phyloP scores from a whole-genome alignment of 495 filamentous ascomycete species.

The Penicillium pancosmium region DNA sequence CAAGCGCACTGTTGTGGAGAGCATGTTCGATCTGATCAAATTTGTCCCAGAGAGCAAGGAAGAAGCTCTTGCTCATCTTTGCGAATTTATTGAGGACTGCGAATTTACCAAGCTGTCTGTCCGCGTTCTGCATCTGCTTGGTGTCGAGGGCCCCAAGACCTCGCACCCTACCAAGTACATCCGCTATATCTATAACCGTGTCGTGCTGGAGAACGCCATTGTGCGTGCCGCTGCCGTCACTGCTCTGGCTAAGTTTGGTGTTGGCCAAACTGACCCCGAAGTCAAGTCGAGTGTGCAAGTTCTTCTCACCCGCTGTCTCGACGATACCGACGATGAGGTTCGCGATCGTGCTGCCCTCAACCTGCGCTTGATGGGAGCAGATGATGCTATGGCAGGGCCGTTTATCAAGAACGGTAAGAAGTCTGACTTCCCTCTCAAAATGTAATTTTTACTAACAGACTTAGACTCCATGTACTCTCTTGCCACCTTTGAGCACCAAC shows the following conservation, averaged over 20 bases:
- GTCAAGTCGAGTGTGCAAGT: conserved; percentile 95
- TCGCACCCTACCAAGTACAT: conserved; percentile 97
- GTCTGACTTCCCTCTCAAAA: neutral
- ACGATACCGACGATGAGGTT: conserved; percentile 98
- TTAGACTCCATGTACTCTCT: conserved; percentile 78
- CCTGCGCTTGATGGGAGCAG: conserved; percentile 80
- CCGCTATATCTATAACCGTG: conserved; percentile 98
- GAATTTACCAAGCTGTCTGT: conserved; percentile 99
- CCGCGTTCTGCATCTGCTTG: conserved; percentile 89
- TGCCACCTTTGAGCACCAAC: conserved; percentile 94
- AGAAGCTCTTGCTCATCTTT: conserved; percentile 93
- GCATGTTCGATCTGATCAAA: conserved; percentile 99
- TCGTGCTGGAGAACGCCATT: conserved; percentile 95
- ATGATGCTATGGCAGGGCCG: conserved; percentile 78
- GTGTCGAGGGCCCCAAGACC: conserved; percentile 93
- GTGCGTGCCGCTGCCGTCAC: conserved; percentile 95
- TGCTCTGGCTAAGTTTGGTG: conserved; percentile 94
- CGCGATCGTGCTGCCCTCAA: conserved; percentile 94
- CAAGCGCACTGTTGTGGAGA: conserved; percentile 96
- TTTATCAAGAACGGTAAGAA: conserved; percentile 89
- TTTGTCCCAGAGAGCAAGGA: conserved; percentile 98
- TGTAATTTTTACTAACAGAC: conserved; percentile 22
- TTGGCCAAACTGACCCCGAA: conserved; percentile 94
- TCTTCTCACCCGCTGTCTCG: conserved; percentile 87
- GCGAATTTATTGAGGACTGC: conserved; percentile 99